Evolutionary conservation across 1,284 basidiomycete genomes (phyloP), one percentile per base, ranked within the genome.

Genomic region (Porogramme epimiltina): DNA sequence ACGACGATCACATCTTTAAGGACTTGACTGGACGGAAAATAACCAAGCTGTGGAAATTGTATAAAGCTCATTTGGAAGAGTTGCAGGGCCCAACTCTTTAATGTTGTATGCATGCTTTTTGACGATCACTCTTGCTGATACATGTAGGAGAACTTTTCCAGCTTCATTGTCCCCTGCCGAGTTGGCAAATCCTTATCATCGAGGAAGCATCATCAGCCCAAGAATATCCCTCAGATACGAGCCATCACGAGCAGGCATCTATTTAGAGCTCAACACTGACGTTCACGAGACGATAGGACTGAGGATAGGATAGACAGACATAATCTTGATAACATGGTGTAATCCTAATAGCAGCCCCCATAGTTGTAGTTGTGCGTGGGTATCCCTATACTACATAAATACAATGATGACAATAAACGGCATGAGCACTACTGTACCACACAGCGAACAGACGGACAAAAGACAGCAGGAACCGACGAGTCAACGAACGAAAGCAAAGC

Each of bases 11-110:
- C 13, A 67, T 87, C 11, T 87, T 85, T 64, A 71, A 73, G 55
- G 70, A 76, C 15, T 65, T 82, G 4, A 80, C 81, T 0, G 83
- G 84, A 5, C 66, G 71, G 22, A 67, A 72, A 38, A 74, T 88
- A 36, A 66, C 68, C 41, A 73, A 76, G 56, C 71, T 88, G 18
- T 89, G 87, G 85, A 66, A 62, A 37, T 51, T 72, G 16, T 87
- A 87, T 63, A 73, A 78, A 52, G 68, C 65, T 26, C 63, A 73
- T 42, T 55, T 78, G 33, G 65, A 70, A 33, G 54, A 52, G 39
- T 56, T 52, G 42, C 41, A 45, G 24, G 44, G 46, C 4, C 28
- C 40, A 10, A 34, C 18, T 13, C 11, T 4, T 8, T 28, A n/a
- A 18, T 34, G 20, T 44, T 20, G 20, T 23, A 31, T 19, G n/a